Evolutionary conservation across 2,329 filamentous ascomycete species (phyloP), one percentile per base, ranked within the genome.

Genomic region (Arthrobotrys iridis): DNA sequence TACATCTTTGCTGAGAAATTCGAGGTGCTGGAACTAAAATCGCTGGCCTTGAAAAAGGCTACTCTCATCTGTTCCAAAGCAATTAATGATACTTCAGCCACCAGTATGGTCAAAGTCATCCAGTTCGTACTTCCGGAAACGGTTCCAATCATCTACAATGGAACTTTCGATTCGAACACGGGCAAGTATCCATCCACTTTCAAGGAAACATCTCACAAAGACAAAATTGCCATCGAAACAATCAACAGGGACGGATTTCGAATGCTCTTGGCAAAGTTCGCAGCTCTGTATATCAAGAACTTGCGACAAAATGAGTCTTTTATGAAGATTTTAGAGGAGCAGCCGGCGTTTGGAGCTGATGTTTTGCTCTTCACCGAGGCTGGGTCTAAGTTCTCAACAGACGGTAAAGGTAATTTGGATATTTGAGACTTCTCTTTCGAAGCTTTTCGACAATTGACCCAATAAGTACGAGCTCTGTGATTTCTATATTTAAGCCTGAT

Each of bases 1-100:
- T 76, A 76, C 20, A 64, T 67, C 1, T 45, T 76, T 8, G 46
- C 72, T 4, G 72, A 76, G 18, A 66, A 67, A 20, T 59, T 76
- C 4, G 64, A 68, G 22, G 72, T 60, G n/a, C 20, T 76, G 11
- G 57, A 52, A 13, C 15, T 70, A 11, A 76, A 76, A 22, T 11
- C 37, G 4, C 45, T 76, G 11, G 72, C 72, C 2, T 45, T 76
- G 35, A 59, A 62, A 11, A 76, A 65, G 22, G 72, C 72, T 7
- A 65, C 72, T 4, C 5, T 6, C 1, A 13, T 74, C 1, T 74
- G 70, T 41, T 57, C 57, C 8, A 45, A 22, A 6, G 45, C 60
- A 18, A 8, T 26, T 7, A 24, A 8, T 1, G 33, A 37, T 24
- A 24, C 6, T 1, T 15, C 35, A 1, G 1, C 24, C 2, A 18